phyloP scores from a whole-genome alignment of 306 rosid genomes.

The Rosa lucieae region DNA sequence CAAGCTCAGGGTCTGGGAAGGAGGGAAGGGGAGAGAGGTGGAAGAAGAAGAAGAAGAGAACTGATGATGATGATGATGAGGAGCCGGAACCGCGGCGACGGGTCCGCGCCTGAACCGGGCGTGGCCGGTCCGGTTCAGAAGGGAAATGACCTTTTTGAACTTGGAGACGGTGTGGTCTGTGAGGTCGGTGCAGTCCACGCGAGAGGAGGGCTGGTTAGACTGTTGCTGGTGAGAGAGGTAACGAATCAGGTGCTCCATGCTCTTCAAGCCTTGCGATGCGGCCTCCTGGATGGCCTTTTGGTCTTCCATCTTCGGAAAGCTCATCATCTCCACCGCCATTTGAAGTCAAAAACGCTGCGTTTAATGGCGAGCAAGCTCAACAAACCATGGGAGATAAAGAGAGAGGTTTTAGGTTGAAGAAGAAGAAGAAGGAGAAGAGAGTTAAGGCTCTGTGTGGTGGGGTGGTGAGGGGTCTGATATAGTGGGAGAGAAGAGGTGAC shows the following conservation, averaged over 20 bases:
- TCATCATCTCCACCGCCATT: constrained; percentile 75
- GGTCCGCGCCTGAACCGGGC: constrained; percentile 97
- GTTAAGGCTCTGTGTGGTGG: neutral
- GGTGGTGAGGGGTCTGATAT: neutral
- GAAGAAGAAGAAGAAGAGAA: constrained; percentile 13
- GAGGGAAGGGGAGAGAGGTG: constrained; percentile 17
- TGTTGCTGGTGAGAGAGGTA: constrained; percentile 50
- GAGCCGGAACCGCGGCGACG: constrained; percentile 32
- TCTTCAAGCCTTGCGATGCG: constrained; percentile 67
- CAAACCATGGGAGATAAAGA: neutral
- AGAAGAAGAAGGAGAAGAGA: neutral
- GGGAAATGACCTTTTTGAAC: constrained; percentile 64
- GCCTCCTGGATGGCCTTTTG: constrained; percentile 79
- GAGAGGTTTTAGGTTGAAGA: neutral
- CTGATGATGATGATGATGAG: neutral
- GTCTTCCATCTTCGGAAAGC: constrained; percentile 64
- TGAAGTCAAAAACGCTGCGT: neutral
- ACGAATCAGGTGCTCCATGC: constrained; percentile 68
- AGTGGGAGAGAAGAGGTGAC: neutral
- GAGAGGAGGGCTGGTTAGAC: constrained; percentile 19
- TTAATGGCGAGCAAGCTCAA: neutral
- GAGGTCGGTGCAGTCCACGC: constrained; percentile 52
- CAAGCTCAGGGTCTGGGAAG: neutral
- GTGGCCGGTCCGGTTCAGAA: constrained; percentile 76
- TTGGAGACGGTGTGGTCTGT: constrained; percentile 67